These are phyloP conservation scores for Clavispora carvajalis DNA, from an alignment of 805 yeast species.

Conservation along the genomic window DNA sequence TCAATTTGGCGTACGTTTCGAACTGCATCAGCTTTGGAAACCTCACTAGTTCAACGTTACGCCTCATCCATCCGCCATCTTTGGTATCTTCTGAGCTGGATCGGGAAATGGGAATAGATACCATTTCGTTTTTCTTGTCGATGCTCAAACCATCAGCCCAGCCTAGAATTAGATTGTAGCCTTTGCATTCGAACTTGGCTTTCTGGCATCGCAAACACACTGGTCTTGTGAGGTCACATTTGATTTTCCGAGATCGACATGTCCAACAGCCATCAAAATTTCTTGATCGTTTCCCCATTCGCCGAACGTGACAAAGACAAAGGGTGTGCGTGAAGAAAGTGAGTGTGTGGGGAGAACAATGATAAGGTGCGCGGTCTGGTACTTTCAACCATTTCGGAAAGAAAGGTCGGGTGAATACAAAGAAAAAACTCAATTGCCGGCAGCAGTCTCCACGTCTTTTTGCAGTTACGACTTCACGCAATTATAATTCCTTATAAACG, in stretches of 20 bases:
- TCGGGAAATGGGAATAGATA: slow-evolving; percentile 14
- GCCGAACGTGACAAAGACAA: neutral
- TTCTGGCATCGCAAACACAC: slow-evolving; percentile 42
- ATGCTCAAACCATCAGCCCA: slow-evolving; percentile 41
- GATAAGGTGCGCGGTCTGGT: neutral
- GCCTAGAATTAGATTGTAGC: slow-evolving; percentile 45
- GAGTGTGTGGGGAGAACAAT: neutral
- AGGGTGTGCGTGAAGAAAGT: neutral
- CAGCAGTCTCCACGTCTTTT: too few relatives aligned
- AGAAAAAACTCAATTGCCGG: too few relatives aligned
- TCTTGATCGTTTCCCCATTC: slow-evolving; percentile 19
- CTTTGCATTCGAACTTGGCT: slow-evolving; percentile 42
- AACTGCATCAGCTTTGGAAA: slow-evolving; percentile 34
- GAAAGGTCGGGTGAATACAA: neutral
- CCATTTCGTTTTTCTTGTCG: slow-evolving; percentile 13
- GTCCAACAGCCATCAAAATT: slow-evolving; percentile 53
- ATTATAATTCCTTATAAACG: too few relatives aligned
- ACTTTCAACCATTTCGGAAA: neutral
- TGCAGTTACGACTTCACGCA: too few relatives aligned
- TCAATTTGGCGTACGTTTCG: slow-evolving; percentile 35
- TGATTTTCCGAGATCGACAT: slow-evolving; percentile 47
- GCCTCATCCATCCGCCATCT: slow-evolving; percentile 35
- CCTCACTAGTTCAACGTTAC: slow-evolving; percentile 40
- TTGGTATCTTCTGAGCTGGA: slow-evolving; percentile 14
- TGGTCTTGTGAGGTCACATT: slow-evolving; percentile 47